Percentiles rank a stretch among this genome's conserved stretches.
Evolutionary conservation across 1,284 basidiomycete genomes (phyloP).

Genomic region (Pascua sp.): DNA sequence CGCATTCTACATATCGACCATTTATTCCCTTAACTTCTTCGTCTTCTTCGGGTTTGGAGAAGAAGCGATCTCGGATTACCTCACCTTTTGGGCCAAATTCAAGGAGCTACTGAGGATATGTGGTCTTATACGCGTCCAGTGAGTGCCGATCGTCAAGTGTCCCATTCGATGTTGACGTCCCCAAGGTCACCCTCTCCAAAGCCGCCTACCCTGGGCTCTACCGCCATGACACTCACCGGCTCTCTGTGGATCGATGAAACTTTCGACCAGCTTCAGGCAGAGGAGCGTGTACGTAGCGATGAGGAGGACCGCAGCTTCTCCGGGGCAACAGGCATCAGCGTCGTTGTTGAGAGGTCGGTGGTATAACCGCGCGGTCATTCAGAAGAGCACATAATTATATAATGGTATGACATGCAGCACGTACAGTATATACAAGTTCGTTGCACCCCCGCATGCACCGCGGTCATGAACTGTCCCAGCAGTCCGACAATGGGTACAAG

Average conservation of each 20-base stretch:
- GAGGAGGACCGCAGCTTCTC: no score
- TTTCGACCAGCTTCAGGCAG: background rate
- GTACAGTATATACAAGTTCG: no score
- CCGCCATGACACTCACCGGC: background rate
- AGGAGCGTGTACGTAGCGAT: background rate
- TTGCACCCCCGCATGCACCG: no score
- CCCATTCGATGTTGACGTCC: background rate
- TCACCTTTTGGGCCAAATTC: slow-evolving; percentile 3
- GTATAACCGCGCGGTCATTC: slow-evolving; percentile 1
- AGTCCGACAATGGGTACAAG: no score
- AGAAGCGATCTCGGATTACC: slow-evolving; percentile 40
- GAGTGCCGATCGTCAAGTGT: background rate
- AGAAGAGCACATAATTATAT: no score
- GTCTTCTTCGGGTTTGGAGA: slow-evolving; percentile 48
- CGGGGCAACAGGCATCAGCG: slow-evolving; percentile 8
- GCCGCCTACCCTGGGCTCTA: slow-evolving; percentile 3
- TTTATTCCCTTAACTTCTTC: slow-evolving; percentile 43
- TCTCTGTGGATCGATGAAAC: slow-evolving; percentile 2
- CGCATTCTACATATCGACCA: slow-evolving; percentile 21
- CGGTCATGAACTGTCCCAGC: no score
- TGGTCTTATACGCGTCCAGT: slow-evolving; percentile 1
- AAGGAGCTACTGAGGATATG: background rate
- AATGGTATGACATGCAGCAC: no score
- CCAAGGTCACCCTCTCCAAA: background rate
- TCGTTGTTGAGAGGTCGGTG: slow-evolving; percentile 15